A percentile compares a stretch with the other conserved stretches of the same genome.
phyloP scores from a whole-genome alignment of 2,329 filamentous ascomycete genomes.

The Fusarium algeriense region DNA sequence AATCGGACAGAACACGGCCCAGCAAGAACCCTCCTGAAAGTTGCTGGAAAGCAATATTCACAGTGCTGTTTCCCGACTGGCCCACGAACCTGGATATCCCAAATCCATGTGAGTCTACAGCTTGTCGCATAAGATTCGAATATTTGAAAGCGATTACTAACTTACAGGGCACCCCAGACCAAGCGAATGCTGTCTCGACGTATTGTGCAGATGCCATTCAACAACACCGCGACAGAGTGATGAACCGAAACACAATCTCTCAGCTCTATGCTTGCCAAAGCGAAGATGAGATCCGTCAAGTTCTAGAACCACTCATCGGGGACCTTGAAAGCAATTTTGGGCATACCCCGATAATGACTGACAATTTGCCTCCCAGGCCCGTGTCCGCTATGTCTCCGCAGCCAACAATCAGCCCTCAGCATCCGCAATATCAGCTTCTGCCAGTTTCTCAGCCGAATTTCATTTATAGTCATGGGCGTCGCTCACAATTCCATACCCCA shows the following conservation, averaged over 20 bases:
- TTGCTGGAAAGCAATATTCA: background rate
- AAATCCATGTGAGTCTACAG: background rate
- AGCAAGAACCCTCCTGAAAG: background rate
- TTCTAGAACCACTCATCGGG: too few relatives aligned
- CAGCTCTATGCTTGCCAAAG: background rate
- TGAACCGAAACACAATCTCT: background rate
- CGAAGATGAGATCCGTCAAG: background rate
- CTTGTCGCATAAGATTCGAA: background rate
- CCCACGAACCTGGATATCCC: background rate
- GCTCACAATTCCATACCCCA: background rate
- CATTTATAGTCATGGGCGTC: background rate
- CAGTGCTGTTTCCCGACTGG: background rate
- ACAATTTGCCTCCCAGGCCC: too few relatives aligned
- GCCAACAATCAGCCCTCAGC: too few relatives aligned
- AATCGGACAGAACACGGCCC: too few relatives aligned
- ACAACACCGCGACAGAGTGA: background rate
- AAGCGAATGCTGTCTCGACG: background rate
- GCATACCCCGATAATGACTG: too few relatives aligned
- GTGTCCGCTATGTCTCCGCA: too few relatives aligned
- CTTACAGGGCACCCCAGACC: background rate
- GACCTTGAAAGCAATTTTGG: too few relatives aligned
- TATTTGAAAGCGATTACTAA: background rate
- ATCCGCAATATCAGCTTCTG: background rate
- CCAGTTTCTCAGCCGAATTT: background rate
- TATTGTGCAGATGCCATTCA: background rate